Conservation (phyloP, 2,329 filamentous ascomycete species). For the Cercospora canescens region DNA sequence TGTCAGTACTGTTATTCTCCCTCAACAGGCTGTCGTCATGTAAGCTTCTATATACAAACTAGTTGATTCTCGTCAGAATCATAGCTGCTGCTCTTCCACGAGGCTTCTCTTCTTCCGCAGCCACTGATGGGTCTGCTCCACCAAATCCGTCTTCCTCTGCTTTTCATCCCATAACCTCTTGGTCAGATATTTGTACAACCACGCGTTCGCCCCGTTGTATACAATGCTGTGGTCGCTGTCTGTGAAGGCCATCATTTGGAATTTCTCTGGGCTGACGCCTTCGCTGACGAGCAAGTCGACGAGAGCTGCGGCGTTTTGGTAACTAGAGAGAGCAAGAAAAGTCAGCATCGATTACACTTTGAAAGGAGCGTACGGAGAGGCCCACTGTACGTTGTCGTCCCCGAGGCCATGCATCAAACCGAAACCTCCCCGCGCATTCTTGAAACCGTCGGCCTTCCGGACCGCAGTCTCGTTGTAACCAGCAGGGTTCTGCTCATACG, state of each 20-base stretch:
- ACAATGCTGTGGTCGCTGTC: constrained; percentile 64
- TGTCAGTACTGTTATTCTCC: too few species aligned
- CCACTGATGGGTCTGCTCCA: constrained; percentile 49
- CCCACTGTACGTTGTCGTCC: constrained; percentile 74
- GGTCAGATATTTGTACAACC: constrained; percentile 64
- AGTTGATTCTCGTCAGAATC: background rate
- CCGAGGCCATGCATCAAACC: constrained; percentile 66
- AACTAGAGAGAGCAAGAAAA: constrained; percentile 32
- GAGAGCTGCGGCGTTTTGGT: constrained; percentile 64
- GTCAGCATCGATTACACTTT: background rate
- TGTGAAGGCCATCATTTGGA: constrained; percentile 65
- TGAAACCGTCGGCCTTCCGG: constrained; percentile 60
- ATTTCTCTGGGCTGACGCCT: constrained; percentile 60
- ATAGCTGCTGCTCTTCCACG: background rate
- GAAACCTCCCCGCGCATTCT: constrained; percentile 60
- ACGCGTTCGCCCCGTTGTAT: constrained; percentile 57
- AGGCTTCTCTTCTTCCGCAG: constrained; percentile 35
- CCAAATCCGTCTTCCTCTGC: constrained; percentile 42
- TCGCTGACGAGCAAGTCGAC: constrained; percentile 61
- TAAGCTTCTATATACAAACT: background rate
- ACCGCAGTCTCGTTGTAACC: constrained; percentile 65
- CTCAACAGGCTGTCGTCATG: background rate
- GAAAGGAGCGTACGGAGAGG: background rate
- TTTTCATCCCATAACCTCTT: constrained; percentile 63
- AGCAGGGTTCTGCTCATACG: constrained; percentile 53